phyloP scores from a whole-genome alignment of 1,139 yeast genomes.

The Debaryomycetaceae sp. region DNA sequence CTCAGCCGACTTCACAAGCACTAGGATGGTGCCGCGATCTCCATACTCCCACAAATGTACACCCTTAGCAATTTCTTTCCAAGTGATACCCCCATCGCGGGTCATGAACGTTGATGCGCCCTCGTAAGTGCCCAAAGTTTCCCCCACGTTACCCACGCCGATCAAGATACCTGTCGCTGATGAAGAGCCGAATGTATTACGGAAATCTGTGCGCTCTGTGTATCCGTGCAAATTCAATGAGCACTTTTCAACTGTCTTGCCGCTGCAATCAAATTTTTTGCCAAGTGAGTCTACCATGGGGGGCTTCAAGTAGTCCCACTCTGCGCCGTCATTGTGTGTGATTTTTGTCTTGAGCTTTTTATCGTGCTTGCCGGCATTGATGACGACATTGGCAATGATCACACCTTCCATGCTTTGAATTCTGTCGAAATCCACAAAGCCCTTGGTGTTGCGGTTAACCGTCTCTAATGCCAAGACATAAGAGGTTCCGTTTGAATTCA shows the following conservation, averaged over 20 bases:
- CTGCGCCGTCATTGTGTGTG: constrained; percentile 87
- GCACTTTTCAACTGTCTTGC: constrained; percentile 45
- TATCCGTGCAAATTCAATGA: constrained; percentile 83
- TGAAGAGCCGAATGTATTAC: constrained; percentile 82
- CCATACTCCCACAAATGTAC: constrained; percentile 91
- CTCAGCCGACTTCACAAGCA: constrained; percentile 49
- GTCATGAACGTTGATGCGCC: constrained; percentile 66
- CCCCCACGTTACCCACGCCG: constrained; percentile 89
- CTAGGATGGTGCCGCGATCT: constrained; percentile 83
- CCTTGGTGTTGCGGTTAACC: constrained; percentile 64
- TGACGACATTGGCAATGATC: constrained; percentile 59
- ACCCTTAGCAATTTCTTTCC: constrained; percentile 73
- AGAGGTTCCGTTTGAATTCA: constrained; percentile 93
- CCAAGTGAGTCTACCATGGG: constrained; percentile 60
- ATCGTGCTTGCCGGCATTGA: constrained; percentile 36
- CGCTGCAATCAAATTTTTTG: constrained; percentile 42
- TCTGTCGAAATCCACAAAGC: constrained; percentile 85
- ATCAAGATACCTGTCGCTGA: constrained; percentile 83
- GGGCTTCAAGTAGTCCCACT: constrained; percentile 65
- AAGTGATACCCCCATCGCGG: constrained; percentile 78
- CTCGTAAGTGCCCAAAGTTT: constrained; percentile 34
- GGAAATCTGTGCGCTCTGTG: constrained; percentile 72
- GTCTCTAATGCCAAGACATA: constrained; percentile 61
- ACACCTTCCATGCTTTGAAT: constrained; percentile 86
- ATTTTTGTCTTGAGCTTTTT: constrained; percentile 60